Percentiles rank a stretch among this genome's conserved stretches.
Conservation (phyloP, 495 filamentous ascomycete species). For the Xeromyces bisporus region DNA sequence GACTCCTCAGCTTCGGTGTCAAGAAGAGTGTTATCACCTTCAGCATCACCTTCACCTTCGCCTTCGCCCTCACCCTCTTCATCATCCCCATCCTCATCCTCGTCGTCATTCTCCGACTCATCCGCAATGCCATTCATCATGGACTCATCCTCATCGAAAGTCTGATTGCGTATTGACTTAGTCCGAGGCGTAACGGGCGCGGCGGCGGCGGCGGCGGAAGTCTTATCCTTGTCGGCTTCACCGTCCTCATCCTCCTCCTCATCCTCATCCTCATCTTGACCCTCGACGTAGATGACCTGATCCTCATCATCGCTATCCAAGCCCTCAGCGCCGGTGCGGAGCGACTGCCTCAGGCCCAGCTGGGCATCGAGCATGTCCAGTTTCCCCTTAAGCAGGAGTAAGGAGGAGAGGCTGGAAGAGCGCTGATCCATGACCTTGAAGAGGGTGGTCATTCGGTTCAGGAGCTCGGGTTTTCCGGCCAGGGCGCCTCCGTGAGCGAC, state of each 20-base stretch:
- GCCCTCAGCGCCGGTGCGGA: conserved; percentile 30
- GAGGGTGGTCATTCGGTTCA: conserved; percentile 58
- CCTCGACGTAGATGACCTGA: conserved; percentile 76
- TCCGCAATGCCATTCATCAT: conserved; percentile 24
- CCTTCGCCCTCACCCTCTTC: conserved; percentile 26
- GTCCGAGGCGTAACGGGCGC: conserved; percentile 15
- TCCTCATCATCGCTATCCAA: conserved; percentile 54
- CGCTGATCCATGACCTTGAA: conserved; percentile 74
- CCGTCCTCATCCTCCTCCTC: conserved; percentile 25
- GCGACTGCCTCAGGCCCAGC: conserved; percentile 53
- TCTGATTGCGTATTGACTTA: conserved; percentile 25
- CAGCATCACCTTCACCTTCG: conserved; percentile 23
- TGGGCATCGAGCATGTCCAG: conserved; percentile 83
- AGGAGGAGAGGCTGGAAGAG: conserved; percentile 59
- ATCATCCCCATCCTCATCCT: conserved; percentile 23
- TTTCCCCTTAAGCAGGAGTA: conserved; percentile 82
- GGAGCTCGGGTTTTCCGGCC: conserved; percentile 59
- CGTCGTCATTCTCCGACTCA: conserved; percentile 20
- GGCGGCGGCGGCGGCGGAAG: conserved; percentile 1
- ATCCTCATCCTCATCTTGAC: conserved; percentile 38
- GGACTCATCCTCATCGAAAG: conserved; percentile 27
- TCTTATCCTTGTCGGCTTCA: conserved; percentile 10
- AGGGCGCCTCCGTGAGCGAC: conserved; percentile 86
- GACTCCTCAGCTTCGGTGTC: conserved; percentile 32
- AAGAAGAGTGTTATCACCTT: conserved; percentile 17